A percentile compares a stretch with the other conserved stretches of the same genome.
Conservation (phyloP, 768 basidiomycete genomes). For the Collybia nuda region DNA sequence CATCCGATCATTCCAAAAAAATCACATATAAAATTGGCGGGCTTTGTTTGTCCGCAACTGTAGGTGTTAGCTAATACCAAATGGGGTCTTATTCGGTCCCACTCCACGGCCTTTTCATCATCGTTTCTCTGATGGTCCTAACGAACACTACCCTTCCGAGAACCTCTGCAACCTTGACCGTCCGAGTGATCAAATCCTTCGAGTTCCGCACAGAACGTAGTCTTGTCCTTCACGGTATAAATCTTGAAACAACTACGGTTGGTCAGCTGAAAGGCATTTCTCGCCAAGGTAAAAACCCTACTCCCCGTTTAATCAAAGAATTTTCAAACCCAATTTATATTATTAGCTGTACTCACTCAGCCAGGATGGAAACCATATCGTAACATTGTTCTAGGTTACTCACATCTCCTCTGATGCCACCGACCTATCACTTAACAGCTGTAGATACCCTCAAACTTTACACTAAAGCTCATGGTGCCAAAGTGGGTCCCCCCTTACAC, state of each 20-base stretch:
- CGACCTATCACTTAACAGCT: slow-evolving; percentile 3
- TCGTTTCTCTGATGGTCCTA: slow-evolving; percentile 44
- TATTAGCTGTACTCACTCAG: slow-evolving; percentile 54
- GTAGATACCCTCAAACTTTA: slow-evolving; percentile 94
- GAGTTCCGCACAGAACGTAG: slow-evolving; percentile 87
- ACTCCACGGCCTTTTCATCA: too few relatives aligned
- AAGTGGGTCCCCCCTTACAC: slow-evolving; percentile 46
- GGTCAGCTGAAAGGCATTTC: slow-evolving; percentile 73
- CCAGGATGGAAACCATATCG: slow-evolving; percentile 90
- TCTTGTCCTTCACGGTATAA: slow-evolving; percentile 78
- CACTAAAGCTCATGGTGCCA: slow-evolving; percentile 91
- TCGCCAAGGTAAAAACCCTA: slow-evolving; percentile 50
- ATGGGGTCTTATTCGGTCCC: too few relatives aligned
- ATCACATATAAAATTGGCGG: too few relatives aligned
- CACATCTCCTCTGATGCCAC: slow-evolving; percentile 1
- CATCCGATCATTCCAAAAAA: too few relatives aligned
- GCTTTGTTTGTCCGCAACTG: too few relatives aligned
- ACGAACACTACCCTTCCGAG: slow-evolving; percentile 68
- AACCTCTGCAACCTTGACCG: slow-evolving; percentile 81
- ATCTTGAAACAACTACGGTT: slow-evolving; percentile 80
- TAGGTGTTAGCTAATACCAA: too few relatives aligned
- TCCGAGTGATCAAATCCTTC: slow-evolving; percentile 95
- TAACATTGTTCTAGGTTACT: slow-evolving; percentile 63
- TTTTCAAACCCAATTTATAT: slow-evolving; percentile 7
- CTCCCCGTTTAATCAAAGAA: slow-evolving; percentile 5